Conservation (phyloP, 345 rosid genomes). For the Passiflora organensis region DNA sequence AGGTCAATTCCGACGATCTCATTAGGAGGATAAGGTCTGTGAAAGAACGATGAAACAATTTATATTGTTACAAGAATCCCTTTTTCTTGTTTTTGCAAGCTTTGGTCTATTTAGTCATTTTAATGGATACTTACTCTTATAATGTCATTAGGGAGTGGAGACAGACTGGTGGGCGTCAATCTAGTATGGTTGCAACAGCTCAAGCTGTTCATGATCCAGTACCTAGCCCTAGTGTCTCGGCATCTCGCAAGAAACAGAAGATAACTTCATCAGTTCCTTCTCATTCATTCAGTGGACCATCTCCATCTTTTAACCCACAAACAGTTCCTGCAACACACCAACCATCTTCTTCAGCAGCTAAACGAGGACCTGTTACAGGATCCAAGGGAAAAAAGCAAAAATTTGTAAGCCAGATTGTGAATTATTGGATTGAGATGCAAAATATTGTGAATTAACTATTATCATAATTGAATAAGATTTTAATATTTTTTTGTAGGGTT, state of each 20-base stretch:
- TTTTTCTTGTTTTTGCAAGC: slow-evolving; percentile 7
- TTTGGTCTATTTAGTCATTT: slow-evolving; percentile 5
- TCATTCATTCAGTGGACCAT: slow-evolving; percentile 54
- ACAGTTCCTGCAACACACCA: slow-evolving; percentile 45
- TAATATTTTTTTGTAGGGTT: slow-evolving; percentile 33
- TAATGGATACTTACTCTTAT: slow-evolving; percentile 7
- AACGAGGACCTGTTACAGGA: slow-evolving; percentile 51
- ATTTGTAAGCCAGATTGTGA: slow-evolving; percentile 42
- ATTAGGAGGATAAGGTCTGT: slow-evolving; percentile 66
- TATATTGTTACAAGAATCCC: background rate
- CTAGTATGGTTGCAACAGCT: slow-evolving; percentile 41
- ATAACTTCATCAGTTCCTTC: slow-evolving; percentile 45
- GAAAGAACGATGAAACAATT: slow-evolving; percentile 3
- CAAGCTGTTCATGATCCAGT: slow-evolving; percentile 55
- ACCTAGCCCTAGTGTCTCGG: slow-evolving; percentile 78
- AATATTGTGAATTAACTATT: background rate
- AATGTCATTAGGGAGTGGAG: slow-evolving; percentile 79
- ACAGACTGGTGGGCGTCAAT: slow-evolving; percentile 59
- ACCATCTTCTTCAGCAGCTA: slow-evolving; percentile 53
- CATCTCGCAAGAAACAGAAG: slow-evolving; percentile 74
- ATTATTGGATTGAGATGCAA: slow-evolving; percentile 3
- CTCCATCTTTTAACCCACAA: slow-evolving; percentile 59
- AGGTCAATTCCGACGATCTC: slow-evolving; percentile 67
- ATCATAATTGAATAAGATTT: slow-evolving; percentile 1
- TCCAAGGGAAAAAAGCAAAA: slow-evolving; percentile 73